Conservation (phyloP, 768 basidiomycete genomes). For the Thelephora aurantiotincta region DNA sequence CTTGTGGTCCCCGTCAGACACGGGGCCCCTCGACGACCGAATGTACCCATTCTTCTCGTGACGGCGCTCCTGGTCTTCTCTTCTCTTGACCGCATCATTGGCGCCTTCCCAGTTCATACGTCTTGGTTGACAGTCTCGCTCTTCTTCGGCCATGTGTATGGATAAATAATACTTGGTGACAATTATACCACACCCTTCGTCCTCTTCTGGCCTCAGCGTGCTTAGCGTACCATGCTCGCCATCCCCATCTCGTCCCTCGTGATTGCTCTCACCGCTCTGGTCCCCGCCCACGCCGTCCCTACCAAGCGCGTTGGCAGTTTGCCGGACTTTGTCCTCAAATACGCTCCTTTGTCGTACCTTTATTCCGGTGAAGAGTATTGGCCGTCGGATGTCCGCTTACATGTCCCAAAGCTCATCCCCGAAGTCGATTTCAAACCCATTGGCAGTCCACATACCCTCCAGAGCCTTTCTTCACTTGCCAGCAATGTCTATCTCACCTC, state of each 20-base stretch:
- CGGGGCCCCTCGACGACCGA: too few relatives aligned
- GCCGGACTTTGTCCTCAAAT: slow-evolving; percentile 12
- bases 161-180: too few relatives aligned
- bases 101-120: too few relatives aligned
- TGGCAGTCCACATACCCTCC: slow-evolving; percentile 9
- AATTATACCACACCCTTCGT: too few relatives aligned
- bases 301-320: slow-evolving; percentile 1
- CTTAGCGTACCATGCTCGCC: not conserved
- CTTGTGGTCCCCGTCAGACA: too few relatives aligned
- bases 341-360: slow-evolving; percentile 15
- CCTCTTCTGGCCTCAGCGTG: too few relatives aligned
- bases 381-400: slow-evolving; percentile 13
- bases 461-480: slow-evolving; percentile 7
- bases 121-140: too few relatives aligned
- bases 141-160: too few relatives aligned
- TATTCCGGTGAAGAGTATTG: slow-evolving; percentile 11
- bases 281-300: not conserved
- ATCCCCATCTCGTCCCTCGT: not conserved
- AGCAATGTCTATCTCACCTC: slow-evolving; percentile 11
- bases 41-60: too few relatives aligned
- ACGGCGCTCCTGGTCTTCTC: too few relatives aligned
- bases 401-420: slow-evolving; percentile 12
- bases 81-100: too few relatives aligned
- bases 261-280: not conserved
- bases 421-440: slow-evolving; percentile 8